Base-by-base conservation (phyloP, 73 alveolate species). In the Paramecium primaurelia region DNA sequence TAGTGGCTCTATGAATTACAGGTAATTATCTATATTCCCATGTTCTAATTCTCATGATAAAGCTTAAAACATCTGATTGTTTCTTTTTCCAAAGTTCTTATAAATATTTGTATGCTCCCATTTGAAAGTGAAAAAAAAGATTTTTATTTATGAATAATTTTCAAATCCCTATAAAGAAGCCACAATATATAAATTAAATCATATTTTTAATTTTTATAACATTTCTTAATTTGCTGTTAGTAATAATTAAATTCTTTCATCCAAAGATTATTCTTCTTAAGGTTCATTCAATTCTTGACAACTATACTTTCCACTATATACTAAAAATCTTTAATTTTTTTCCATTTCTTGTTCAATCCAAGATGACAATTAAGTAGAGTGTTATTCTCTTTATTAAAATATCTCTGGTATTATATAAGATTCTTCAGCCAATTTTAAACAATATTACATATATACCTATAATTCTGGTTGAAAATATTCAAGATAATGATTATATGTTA, bases 11-110 rank as follows among this genome's bases (percentile, higher is more conserved):
- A 96, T 97, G 99, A 95, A 97, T 97, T 73, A 99, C 99, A 86
- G 99, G 99, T 93, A 97, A 91, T 96, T 98, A 99, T 90, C 99
- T 95, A 97, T 92, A 98, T 94, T 98, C 99, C 99, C 99, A 98
- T 75, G 99, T 93, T 71, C 99, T 97, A 92, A 98, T 92, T 88
- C 99, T 97, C 92, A 96, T 96, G 59, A 98, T 95, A 96, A 98
- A 98, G 87, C 99, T 93, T 98, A 98, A 93, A 92, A 98, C 99
- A 89, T 97, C 99, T 95, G 98, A 95, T 93, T 98, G 98, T 98
- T 98, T 98, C 98, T 98, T 98, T 93, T 97, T 97, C 99, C 99
- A 98, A 92, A 98, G 94, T 94, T 98, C 99, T 96, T 98, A 99
- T 88, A 98, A 97, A 92, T 98, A 98, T 94, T 97, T 98, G 97